A percentile compares a stretch with the other conserved stretches of the same genome.
Conservation (phyloP, 2,329 filamentous ascomycete genomes). For the Fusarium sp. region DNA sequence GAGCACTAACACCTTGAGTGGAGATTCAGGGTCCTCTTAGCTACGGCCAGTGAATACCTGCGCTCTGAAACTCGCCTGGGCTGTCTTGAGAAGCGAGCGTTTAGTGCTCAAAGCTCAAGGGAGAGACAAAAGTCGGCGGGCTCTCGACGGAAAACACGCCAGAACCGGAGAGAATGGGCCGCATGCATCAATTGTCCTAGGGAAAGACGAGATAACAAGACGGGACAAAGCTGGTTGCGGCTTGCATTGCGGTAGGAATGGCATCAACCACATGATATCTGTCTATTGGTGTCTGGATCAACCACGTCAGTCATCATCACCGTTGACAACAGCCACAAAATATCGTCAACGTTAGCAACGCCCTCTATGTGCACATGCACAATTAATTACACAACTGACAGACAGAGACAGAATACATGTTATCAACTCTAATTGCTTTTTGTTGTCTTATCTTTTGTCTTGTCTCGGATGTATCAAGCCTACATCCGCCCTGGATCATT, state of each 20-base stretch:
- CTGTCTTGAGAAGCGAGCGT: conserved; percentile 7
- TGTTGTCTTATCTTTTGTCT: not conserved
- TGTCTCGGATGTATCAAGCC: conserved; percentile 18
- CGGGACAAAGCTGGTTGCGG: not conserved
- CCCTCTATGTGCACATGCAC: conserved; percentile 13
- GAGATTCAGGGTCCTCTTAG: conserved; percentile 14
- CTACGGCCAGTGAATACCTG: not conserved
- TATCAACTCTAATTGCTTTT: conserved; percentile 8
- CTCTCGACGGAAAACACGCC: not conserved
- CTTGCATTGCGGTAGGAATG: not conserved
- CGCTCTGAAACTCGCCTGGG: conserved; percentile 28
- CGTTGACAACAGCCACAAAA: conserved; percentile 21
- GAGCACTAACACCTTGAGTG: not conserved
- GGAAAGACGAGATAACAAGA: not conserved
- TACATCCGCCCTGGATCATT: conserved; percentile 9
- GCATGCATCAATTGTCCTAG: not conserved
- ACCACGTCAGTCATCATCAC: conserved; percentile 36
- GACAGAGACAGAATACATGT: conserved; percentile 1
- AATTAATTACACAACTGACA: conserved; percentile 10
- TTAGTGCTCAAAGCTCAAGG: not conserved
- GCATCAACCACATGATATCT: not conserved
- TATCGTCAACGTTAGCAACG: not conserved
- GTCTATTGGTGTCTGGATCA: conserved; percentile 4
- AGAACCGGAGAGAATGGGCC: not conserved
- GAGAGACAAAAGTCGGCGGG: not conserved